These are phyloP conservation scores for Cryphonectria naterciae DNA, from an alignment of 2,329 filamentous ascomycete species.

Conservation along the genomic window DNA sequence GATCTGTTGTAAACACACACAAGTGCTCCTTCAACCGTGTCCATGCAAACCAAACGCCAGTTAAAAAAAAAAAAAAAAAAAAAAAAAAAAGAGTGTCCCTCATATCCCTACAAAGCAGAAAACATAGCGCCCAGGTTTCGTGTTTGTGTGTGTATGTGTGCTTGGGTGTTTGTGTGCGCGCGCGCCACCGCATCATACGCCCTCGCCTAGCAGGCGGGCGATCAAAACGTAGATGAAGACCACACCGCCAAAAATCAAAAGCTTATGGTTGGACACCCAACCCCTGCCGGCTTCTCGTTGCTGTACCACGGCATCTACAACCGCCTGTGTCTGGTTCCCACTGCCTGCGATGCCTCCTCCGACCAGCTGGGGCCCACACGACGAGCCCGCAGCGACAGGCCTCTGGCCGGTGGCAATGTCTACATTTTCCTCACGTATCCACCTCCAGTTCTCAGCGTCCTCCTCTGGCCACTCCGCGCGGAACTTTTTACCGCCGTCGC, in stretches of 20 bases:
- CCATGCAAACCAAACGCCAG: slow-evolving; percentile 26
- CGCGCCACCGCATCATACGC: slow-evolving; percentile 32
- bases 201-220: slow-evolving; percentile 69
- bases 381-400: slow-evolving; percentile 55
- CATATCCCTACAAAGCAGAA: background rate
- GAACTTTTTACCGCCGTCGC: slow-evolving; percentile 92
- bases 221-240: slow-evolving; percentile 85
- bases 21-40: background rate
- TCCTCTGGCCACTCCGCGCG: slow-evolving; percentile 86
- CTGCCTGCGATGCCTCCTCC: slow-evolving; percentile 68
- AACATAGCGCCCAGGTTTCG: background rate
- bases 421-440: slow-evolving; percentile 84
- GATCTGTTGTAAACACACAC: slow-evolving; percentile 8
- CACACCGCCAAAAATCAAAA: slow-evolving; percentile 69
- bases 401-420: slow-evolving; percentile 75
- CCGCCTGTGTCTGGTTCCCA: slow-evolving; percentile 66
- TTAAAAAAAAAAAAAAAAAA: too few relatives aligned
- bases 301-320: slow-evolving; percentile 78
- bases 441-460: slow-evolving; percentile 87
- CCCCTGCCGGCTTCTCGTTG: slow-evolving; percentile 79
- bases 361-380: slow-evolving; percentile 53
- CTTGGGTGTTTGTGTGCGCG: background rate
- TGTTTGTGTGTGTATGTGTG: too few relatives aligned
- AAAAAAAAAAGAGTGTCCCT: too few relatives aligned
- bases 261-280: slow-evolving; percentile 81